Conservation (phyloP, 805 yeast genomes). For the Candida sithepensis region DNA sequence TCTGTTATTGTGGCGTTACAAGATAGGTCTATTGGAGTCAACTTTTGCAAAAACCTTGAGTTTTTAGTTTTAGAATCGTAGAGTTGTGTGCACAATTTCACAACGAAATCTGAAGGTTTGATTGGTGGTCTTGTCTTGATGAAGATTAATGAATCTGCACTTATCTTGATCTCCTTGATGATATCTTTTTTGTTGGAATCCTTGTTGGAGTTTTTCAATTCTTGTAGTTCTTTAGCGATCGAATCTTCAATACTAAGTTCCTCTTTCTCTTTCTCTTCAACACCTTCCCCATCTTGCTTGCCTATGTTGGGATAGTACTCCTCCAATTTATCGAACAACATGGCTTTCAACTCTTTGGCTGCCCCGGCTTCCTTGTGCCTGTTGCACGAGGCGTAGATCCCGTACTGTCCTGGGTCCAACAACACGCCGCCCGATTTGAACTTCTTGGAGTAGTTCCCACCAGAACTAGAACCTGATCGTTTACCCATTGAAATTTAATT, state of each 20-base stretch:
- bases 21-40: slow-evolving; percentile 77
- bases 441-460: slow-evolving; percentile 26
- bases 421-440: slow-evolving; percentile 43
- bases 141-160: slow-evolving; percentile 82
- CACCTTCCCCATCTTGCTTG: slow-evolving; percentile 21
- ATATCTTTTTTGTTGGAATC: slow-evolving; percentile 42
- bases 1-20: slow-evolving; percentile 71
- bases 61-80: slow-evolving; percentile 47
- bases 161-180: slow-evolving; percentile 57
- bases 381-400: slow-evolving; percentile 86
- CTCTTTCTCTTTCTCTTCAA: slow-evolving; percentile 36
- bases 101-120: slow-evolving; percentile 70
- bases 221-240: slow-evolving; percentile 66
- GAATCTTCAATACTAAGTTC: slow-evolving; percentile 67
- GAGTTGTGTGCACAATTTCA: slow-evolving; percentile 59
- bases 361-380: slow-evolving; percentile 77
- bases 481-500: no score
- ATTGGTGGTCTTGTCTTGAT: slow-evolving; percentile 77
- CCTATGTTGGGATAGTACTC: slow-evolving; percentile 38
- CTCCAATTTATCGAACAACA: slow-evolving; percentile 53
- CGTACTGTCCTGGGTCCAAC: slow-evolving; percentile 81
- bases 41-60: slow-evolving; percentile 71
- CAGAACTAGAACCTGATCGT: slow-evolving; percentile 18
- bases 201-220: slow-evolving; percentile 41
- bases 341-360: slow-evolving; percentile 61